A percentile compares a stretch with the other conserved stretches of the same genome.
phyloP scores from a whole-genome alignment of 202 grass and related monocot species.

The Eragrostis tef region DNA sequence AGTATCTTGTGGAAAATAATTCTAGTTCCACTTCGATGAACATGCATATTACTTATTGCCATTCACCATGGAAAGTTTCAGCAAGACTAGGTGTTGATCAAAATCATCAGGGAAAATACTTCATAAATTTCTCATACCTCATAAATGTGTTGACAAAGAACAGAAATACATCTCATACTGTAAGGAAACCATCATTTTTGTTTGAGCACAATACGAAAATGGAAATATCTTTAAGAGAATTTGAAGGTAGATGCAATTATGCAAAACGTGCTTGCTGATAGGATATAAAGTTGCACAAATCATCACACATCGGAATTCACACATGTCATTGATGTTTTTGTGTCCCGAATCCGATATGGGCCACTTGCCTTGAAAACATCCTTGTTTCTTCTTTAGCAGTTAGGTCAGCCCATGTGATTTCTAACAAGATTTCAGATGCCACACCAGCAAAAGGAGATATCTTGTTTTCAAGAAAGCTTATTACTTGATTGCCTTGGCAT shows the following conservation, averaged over 20 bases:
- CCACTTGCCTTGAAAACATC: not conserved
- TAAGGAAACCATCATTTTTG: not conserved
- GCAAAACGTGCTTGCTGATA: too few relatives aligned
- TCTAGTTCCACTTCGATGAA: not conserved
- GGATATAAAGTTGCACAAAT: not conserved
- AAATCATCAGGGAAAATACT: not conserved
- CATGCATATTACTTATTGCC: not conserved
- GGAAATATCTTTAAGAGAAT: not conserved
- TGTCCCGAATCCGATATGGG: not conserved
- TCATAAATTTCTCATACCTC: not conserved
- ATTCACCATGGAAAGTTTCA: not conserved
- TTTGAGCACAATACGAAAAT: not conserved
- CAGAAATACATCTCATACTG: not conserved
- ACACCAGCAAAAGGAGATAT: not conserved
- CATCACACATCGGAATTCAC: not conserved
- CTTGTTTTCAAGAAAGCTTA: not conserved
- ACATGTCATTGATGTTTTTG: not conserved
- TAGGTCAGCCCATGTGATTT: slow-evolving; percentile 27
- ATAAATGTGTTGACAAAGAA: not conserved
- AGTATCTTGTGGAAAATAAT: not conserved
- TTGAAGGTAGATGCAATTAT: not conserved
- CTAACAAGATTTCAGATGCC: not conserved
- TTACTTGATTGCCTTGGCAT: slow-evolving; percentile 1
- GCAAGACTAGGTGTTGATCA: not conserved
- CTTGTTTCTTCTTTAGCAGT: not conserved